Conservation (phyloP, 2,329 filamentous ascomycete genomes). For the Penicillium frequentans region DNA sequence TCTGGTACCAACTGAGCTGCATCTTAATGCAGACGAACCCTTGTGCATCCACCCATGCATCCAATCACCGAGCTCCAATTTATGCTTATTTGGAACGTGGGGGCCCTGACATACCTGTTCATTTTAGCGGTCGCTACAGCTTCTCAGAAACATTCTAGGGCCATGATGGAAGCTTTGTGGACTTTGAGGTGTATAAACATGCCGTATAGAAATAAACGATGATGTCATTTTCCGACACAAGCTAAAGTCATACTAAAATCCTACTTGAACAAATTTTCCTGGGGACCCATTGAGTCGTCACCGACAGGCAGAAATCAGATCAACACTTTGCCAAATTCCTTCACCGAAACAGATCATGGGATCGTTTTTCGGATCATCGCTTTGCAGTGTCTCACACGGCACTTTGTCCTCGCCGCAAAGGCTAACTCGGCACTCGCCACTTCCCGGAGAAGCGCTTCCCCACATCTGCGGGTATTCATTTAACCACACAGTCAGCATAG, state of each 20-base stretch:
- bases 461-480: slow-evolving; percentile 2
- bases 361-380: neutral
- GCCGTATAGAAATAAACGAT: neutral
- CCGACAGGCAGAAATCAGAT: neutral
- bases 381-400: neutral
- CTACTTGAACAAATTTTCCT: neutral
- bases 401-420: neutral
- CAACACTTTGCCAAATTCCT: neutral
- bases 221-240: neutral
- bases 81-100: slow-evolving; percentile 7
- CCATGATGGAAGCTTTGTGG: neutral
- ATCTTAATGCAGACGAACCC: neutral
- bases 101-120: neutral
- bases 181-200: neutral
- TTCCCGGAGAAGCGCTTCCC: slow-evolving; percentile 1
- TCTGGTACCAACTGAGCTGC: slow-evolving; percentile 4
- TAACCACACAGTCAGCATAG: neutral
- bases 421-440: neutral
- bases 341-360: neutral
- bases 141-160: neutral
- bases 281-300: neutral
- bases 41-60: neutral
- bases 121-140: neutral
- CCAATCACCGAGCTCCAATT: slow-evolving; percentile 2
- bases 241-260: too few relatives aligned